A percentile compares a stretch with the other conserved stretches of the same genome.
phyloP scores from a whole-genome alignment of 2,329 filamentous ascomycete genomes.

The Pseudogymnoascus sp. region DNA sequence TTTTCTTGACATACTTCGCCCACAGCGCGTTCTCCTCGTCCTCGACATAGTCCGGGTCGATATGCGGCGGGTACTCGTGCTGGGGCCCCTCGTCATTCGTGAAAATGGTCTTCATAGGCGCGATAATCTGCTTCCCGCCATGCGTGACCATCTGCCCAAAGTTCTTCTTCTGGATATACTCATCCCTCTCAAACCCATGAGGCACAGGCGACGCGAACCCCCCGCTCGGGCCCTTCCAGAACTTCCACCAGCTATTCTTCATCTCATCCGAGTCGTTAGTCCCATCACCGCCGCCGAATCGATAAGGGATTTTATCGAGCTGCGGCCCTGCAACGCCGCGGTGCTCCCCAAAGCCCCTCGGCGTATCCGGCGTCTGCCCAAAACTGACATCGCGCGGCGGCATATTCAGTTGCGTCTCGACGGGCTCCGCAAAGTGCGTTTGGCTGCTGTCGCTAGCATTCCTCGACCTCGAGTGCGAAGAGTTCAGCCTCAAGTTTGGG shows the following conservation, averaged over 20 bases:
- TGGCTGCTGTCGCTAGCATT: neutral
- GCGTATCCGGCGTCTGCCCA: neutral
- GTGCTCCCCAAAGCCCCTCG: neutral
- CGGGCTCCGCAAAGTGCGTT: slow-evolving; percentile 16
- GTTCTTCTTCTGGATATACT: neutral
- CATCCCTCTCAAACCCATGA: slow-evolving; percentile 39
- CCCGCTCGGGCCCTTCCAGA: slow-evolving; percentile 55
- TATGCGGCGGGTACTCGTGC: slow-evolving; percentile 50
- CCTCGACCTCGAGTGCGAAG: neutral
- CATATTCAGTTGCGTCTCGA: slow-evolving; percentile 25
- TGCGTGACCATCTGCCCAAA: slow-evolving; percentile 1
- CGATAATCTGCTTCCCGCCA: neutral
- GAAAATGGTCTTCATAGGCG: neutral
- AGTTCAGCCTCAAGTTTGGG: neutral
- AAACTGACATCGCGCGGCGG: neutral
- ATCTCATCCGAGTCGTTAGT: neutral
- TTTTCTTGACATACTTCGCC: slow-evolving; percentile 73
- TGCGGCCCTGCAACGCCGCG: neutral
- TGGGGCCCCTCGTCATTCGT: slow-evolving; percentile 21
- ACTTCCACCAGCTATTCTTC: slow-evolving; percentile 45
- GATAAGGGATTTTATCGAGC: slow-evolving; percentile 4
- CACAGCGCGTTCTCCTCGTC: slow-evolving; percentile 62
- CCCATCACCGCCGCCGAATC: neutral
- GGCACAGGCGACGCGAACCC: slow-evolving; percentile 54
- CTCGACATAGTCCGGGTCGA: slow-evolving; percentile 52